Base-by-base conservation (phyloP, 164 flowering plant genomes). In the Vitis riparia region DNA sequence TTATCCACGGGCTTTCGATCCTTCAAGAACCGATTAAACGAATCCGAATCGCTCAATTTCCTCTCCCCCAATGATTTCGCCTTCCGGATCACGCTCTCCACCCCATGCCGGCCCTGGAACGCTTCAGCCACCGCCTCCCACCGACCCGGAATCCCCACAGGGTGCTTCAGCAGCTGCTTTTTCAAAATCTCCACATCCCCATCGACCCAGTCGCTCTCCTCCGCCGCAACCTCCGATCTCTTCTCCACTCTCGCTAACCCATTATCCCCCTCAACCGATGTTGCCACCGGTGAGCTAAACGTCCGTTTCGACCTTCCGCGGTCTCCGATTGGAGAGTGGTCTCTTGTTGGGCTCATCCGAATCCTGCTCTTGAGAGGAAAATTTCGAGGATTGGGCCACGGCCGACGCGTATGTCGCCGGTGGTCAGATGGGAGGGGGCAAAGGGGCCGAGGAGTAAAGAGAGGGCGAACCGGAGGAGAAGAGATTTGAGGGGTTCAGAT, bases 401-500 rank as follows among this genome's bases (percentile, higher is more conserved):
- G 48, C 99, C 99, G 66, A 96, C 99, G 12, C 90, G 79, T 51
- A 88, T 74, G 67, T 89, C 86, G 17, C 99, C 99, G 47, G 82
- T 97, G 68, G 99, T 96, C 77, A 86, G 17, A 62, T 88, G 79
- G 52, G 71, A n/a, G 0, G 99, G 99, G n/a, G 98, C 97, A 65
- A 93, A 86, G 29, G 99, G 98, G 47, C 95, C 98, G 60, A 91
- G n/a, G 51, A 89, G 72, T 65, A 96, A 77, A 66, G 99, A 91
- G 44, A 91, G 48, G 9, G 97, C 80, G 69, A 88, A 9, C 99
- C 98, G 93, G 29, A 91, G 8, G 73, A 88, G 69, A 67, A 93
- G 57, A 65, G 88, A 84, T 63, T 73, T 73, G 65, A 82, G 60
- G 75, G 86, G 83, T 60, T 91, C 89, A 51, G 80, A 80, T 51